Conservation (phyloP, 2,329 filamentous ascomycete species). For the Neofusicoccum sp. region DNA sequence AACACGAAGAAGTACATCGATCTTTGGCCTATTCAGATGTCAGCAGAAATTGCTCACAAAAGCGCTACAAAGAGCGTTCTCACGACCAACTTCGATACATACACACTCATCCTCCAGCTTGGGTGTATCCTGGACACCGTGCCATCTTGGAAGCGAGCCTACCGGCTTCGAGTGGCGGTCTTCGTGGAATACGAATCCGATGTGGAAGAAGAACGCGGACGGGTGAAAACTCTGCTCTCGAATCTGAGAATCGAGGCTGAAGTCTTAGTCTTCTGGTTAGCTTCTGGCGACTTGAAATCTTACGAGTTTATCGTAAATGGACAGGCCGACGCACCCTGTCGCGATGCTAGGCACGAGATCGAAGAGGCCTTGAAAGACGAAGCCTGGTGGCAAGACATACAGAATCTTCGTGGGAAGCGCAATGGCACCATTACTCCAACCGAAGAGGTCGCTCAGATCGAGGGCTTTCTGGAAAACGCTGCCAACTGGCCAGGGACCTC, state of each 20-base stretch:
- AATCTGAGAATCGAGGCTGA: slow-evolving; percentile 80
- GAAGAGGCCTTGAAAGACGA: slow-evolving; percentile 67
- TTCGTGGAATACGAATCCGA: slow-evolving; percentile 89
- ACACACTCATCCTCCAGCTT: slow-evolving; percentile 80
- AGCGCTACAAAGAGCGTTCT: slow-evolving; percentile 57
- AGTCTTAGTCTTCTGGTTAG: slow-evolving; percentile 77
- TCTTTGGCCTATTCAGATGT: slow-evolving; percentile 92
- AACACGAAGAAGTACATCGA: slow-evolving; percentile 78
- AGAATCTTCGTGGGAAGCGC: slow-evolving; percentile 44
- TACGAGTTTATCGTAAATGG: slow-evolving; percentile 80
- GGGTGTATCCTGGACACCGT: slow-evolving; percentile 83
- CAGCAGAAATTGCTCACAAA: slow-evolving; percentile 64
- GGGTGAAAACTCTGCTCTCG: slow-evolving; percentile 71
- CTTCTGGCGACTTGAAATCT: slow-evolving; percentile 66
- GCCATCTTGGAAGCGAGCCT: slow-evolving; percentile 73
- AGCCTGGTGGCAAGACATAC: slow-evolving; percentile 80
- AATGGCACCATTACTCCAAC: slow-evolving; percentile 33
- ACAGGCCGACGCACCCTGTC: slow-evolving; percentile 47
- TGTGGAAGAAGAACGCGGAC: slow-evolving; percentile 71
- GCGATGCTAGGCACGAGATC: slow-evolving; percentile 60
- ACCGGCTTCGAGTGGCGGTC: slow-evolving; percentile 72
- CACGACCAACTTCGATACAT: slow-evolving; percentile 90
- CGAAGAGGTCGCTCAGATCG: slow-evolving; percentile 47
- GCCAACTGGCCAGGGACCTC: slow-evolving; percentile 54
- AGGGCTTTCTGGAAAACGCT: slow-evolving; percentile 43